These are phyloP conservation scores for Galerina sulciceps DNA, from an alignment of 768 basidiomycete species.

Conservation along the genomic window DNA sequence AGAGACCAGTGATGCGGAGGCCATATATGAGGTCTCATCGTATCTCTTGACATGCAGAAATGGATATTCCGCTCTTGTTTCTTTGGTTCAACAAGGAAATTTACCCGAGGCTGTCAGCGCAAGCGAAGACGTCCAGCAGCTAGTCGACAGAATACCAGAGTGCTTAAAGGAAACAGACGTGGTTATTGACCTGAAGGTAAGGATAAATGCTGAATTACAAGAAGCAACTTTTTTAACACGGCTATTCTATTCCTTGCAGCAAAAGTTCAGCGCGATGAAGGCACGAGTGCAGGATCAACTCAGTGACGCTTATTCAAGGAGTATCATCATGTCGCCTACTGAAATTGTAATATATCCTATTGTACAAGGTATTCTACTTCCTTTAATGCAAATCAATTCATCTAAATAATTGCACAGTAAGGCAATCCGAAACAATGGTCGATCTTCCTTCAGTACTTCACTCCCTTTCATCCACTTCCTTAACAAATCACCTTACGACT, in stretches of 20 bases:
- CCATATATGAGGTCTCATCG: slow-evolving; percentile 52
- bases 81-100: slow-evolving; percentile 56
- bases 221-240: background rate
- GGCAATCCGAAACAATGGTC: slow-evolving; percentile 54
- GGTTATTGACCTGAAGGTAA: slow-evolving; percentile 61
- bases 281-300: slow-evolving; percentile 75
- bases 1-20: slow-evolving; percentile 58
- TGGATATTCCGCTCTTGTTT: slow-evolving; percentile 47
- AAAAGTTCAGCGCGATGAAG: slow-evolving; percentile 53
- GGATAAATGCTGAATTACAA: slow-evolving; percentile 16
- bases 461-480: slow-evolving; percentile 57
- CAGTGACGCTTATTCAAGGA: slow-evolving; percentile 65
- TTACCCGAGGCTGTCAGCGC: slow-evolving; percentile 66
- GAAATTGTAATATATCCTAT: slow-evolving; percentile 54
- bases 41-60: slow-evolving; percentile 58
- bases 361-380: slow-evolving; percentile 43
- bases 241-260: slow-evolving; percentile 39
- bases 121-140: slow-evolving; percentile 42
- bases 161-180: slow-evolving; percentile 58
- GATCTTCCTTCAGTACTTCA: slow-evolving; percentile 58
- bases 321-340: slow-evolving; percentile 54
- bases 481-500: slow-evolving; percentile 59
- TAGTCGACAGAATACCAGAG: slow-evolving; percentile 51
- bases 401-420: slow-evolving; percentile 43
- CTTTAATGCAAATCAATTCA: background rate